phyloP scores from a whole-genome alignment of 176 grass and related monocot species.

The Themeda triandra region DNA sequence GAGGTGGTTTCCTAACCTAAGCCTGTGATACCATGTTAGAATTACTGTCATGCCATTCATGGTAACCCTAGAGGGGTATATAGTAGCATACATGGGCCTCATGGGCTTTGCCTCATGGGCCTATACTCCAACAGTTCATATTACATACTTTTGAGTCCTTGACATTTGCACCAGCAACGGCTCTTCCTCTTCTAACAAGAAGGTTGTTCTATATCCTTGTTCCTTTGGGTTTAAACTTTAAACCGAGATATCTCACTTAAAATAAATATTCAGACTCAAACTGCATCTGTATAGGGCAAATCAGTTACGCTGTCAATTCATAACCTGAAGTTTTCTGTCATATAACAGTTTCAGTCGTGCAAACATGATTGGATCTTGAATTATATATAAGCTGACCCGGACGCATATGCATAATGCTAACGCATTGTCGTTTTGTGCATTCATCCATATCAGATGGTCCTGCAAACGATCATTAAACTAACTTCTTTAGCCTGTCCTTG shows the following conservation, averaged over 20 bases:
- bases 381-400: not conserved
- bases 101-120: no score
- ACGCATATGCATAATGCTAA: not conserved
- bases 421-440: not conserved
- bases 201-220: not conserved
- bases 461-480: not conserved
- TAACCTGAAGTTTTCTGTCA: not conserved
- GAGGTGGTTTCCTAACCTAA: no score
- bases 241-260: not conserved
- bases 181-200: not conserved
- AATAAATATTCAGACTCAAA: not conserved
- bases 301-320: not conserved
- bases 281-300: not conserved
- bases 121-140: no score
- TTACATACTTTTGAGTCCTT: not conserved
- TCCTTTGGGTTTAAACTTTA: not conserved
- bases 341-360: not conserved
- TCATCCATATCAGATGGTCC: not conserved
- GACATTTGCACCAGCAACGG: not conserved
- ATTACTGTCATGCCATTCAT: no score
- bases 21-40: no score
- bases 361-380: not conserved
- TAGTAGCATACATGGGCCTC: no score
- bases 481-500: not conserved
- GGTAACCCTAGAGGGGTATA: no score